These are phyloP conservation scores for Beauveria scarabaeidicola DNA, from an alignment of 2,329 filamentous ascomycete genomes.

Conservation along the genomic window DNA sequence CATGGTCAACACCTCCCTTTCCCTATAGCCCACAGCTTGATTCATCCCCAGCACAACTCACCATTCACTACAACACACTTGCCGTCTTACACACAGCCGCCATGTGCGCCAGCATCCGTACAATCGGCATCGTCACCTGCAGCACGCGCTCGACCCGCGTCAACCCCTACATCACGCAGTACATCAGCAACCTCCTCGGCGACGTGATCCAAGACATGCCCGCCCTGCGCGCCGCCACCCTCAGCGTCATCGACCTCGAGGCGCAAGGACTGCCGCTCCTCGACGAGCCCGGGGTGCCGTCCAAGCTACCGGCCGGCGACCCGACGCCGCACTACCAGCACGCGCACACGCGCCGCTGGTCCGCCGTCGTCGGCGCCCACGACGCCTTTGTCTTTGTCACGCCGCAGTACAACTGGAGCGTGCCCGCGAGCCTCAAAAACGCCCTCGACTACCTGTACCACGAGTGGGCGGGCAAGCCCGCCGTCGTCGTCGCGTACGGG, in stretches of 20 bases:
- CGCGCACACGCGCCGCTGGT: constrained; percentile 38
- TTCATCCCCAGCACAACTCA: background rate
- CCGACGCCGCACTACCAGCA: constrained; percentile 26
- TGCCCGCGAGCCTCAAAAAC: constrained; percentile 49
- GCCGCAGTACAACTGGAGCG: constrained; percentile 49
- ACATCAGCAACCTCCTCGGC: constrained; percentile 22
- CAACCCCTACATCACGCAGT: constrained; percentile 25
- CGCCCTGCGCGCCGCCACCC: constrained; percentile 10
- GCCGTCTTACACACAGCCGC: background rate
- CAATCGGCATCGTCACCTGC: constrained; percentile 28
- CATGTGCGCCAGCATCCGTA: constrained; percentile 9
- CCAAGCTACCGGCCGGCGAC: constrained; percentile 25
- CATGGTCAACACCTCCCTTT: too few species aligned
- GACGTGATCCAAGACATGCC: background rate
- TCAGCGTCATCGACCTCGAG: constrained; percentile 27
- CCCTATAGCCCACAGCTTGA: too few species aligned
- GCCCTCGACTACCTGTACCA: constrained; percentile 53
- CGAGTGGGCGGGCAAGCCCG: constrained; percentile 49
- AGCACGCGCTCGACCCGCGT: constrained; percentile 26
- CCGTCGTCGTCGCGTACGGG: constrained; percentile 46
- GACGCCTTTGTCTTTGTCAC: constrained; percentile 41
- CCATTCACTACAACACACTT: background rate
- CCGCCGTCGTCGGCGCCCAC: constrained; percentile 31
- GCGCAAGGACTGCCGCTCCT: constrained; percentile 35
- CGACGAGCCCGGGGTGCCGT: constrained; percentile 33